Evolutionary conservation across 2,329 filamentous ascomycete species (phyloP).

Genomic region (Bipolaris victoriae): DNA sequence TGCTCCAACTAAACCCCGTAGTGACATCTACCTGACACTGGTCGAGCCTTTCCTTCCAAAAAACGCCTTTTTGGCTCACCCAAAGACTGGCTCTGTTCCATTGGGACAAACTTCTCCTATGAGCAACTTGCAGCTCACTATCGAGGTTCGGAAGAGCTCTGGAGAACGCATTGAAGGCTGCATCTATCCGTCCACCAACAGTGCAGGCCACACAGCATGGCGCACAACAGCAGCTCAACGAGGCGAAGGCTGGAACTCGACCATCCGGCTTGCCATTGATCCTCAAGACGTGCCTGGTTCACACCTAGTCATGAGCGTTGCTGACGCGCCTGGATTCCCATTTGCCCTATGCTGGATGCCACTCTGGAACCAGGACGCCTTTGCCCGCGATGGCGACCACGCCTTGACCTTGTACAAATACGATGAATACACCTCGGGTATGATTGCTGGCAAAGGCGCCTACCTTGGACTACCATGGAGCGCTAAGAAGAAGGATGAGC

Average conservation of each 20-base stretch:
- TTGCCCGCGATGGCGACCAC: conserved; percentile 84
- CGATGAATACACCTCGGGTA: conserved; percentile 85
- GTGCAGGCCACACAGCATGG: conserved; percentile 80
- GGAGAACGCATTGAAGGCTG: conserved; percentile 87
- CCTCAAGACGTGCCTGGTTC: conserved; percentile 80
- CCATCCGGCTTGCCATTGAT: conserved; percentile 78
- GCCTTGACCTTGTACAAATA: conserved; percentile 84
- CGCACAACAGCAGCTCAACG: conserved; percentile 81
- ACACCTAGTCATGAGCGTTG: conserved; percentile 88
- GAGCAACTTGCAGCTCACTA: conserved; percentile 80
- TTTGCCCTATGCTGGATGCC: conserved; percentile 94
- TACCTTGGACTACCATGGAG: conserved; percentile 87
- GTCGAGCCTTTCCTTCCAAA: conserved; percentile 78
- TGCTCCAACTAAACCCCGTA: conserved; percentile 83
- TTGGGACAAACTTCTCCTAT: conserved; percentile 69
- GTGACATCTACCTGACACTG: conserved; percentile 93
- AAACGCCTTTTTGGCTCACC: conserved; percentile 67
- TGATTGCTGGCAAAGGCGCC: conserved; percentile 75
- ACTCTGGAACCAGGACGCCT: conserved; percentile 89
- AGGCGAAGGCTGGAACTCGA: conserved; percentile 86
- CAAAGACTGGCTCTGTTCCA: conserved; percentile 80
- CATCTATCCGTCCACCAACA: conserved; percentile 86
- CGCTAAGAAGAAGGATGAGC: conserved; percentile 73
- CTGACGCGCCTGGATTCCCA: conserved; percentile 83
- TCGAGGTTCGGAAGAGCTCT: conserved; percentile 81